These are phyloP conservation scores for Mesotaenium endlicherianum DNA, from an alignment of 139 green algal species.

Conservation along the genomic window DNA sequence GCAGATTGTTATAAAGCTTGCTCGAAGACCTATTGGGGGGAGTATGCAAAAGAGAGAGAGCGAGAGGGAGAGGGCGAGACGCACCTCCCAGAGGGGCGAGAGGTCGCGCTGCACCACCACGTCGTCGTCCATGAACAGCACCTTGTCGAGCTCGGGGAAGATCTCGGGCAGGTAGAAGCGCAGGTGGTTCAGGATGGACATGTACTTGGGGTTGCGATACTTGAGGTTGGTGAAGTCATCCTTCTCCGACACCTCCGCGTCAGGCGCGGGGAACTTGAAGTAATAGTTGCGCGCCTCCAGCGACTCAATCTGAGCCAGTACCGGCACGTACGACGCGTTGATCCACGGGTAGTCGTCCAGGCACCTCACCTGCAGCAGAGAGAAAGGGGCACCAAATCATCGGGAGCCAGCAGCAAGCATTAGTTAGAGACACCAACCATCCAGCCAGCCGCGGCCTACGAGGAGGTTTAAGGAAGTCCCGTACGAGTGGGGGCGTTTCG, in stretches of 20 bases:
- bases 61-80: not conserved
- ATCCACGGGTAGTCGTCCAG: slow-evolving; percentile 32
- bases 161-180: slow-evolving; percentile 45
- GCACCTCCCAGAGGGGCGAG: slow-evolving; percentile 30
- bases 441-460: not conserved
- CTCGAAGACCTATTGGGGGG: not conserved
- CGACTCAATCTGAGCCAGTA: slow-evolving; percentile 14
- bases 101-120: slow-evolving; percentile 36
- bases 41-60: not conserved
- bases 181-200: slow-evolving; percentile 47
- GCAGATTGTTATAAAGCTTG: not conserved
- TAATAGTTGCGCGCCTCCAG: not conserved
- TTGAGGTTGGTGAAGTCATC: slow-evolving; percentile 29
- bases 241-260: not conserved
- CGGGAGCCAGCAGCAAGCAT: too few relatives aligned
- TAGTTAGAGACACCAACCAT: too few relatives aligned
- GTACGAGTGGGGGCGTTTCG: not conserved
- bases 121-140: slow-evolving; percentile 24
- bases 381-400: not conserved
- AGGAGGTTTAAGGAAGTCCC: not conserved
- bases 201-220: slow-evolving; percentile 43
- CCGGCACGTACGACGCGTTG: slow-evolving; percentile 16
- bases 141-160: slow-evolving; percentile 15
- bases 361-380: not conserved
- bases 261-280: not conserved